Base-by-base conservation (phyloP, 148 eudicot genomes). In the Diospyros lotus region DNA sequence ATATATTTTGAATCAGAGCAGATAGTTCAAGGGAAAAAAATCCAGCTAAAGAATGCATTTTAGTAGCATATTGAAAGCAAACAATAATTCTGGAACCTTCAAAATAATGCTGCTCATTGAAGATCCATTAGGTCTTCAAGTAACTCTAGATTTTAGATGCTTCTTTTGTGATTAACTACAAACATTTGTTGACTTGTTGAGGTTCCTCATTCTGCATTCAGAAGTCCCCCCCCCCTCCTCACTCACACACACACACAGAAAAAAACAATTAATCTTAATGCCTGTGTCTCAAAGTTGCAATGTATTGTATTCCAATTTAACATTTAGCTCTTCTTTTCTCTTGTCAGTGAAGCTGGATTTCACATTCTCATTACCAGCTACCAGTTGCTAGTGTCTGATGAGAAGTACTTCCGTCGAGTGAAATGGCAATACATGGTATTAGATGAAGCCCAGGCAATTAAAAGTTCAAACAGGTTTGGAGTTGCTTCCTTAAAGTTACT, bases 351-450 rank as follows among this genome's bases (percentile, higher is more conserved):
- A 52, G 91, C 98, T 78, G 90, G 92, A 70, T 95, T 95, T 86
- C 98, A 95, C 85, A 95, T 95, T 76, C 96, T 92, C 77, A 88
- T 95, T 76, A 95, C 98, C 69, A 95, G 97, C 84, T 95, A 95
- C 78, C 97, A 92, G 70, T 83, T 95, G 68, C 86, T 95, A 78
- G 98, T 95, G 68, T 79, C 96, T 76, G 98, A 95, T 79, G 98
- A 92, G 85, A 95, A 95, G 82, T 90, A 84, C 80, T 87, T 95
- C 74, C 89, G 92, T 69, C 97, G 98, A 83, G 93, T 95, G 58
- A 95, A 86, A 83, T 95, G 98, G 98, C 97, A 95, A 81, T 95
- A 90, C 82, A 95, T 95, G 98, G 97, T 94, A 55, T 79, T 95
- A 71, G 98, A 95, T 84, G 98, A 95, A 82, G 98, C 98, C 58